These are phyloP conservation scores for Hypoxylon perforatum DNA, from an alignment of 495 filamentous ascomycete species.

Conservation along the genomic window DNA sequence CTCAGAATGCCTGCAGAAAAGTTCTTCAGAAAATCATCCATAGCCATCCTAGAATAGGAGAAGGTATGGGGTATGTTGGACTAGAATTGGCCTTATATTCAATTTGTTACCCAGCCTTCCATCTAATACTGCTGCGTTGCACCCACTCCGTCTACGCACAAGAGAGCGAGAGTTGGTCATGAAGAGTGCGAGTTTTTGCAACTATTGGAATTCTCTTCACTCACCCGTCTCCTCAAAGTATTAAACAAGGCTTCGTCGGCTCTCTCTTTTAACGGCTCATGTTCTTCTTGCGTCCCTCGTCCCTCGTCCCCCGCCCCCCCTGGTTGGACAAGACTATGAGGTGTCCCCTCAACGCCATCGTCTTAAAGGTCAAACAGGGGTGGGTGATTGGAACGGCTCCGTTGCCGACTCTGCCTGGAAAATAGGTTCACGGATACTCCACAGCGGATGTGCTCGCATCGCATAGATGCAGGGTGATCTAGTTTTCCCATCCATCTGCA, in stretches of 20 bases:
- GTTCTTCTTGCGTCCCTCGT: conserved; percentile 18
- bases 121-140: conserved; percentile 18
- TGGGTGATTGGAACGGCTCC: conserved; percentile 42
- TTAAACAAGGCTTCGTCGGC: conserved; percentile 33
- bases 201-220: conserved; percentile 13
- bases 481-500: conserved; percentile 37
- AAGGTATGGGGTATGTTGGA: background rate
- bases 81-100: conserved; percentile 6
- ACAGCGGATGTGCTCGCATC: conserved; percentile 47
- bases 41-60: conserved; percentile 6
- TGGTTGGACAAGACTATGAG: conserved; percentile 45
- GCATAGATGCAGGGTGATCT: conserved; percentile 45
- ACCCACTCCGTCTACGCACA: conserved; percentile 13
- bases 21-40: conserved; percentile 26
- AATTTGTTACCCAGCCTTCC: conserved; percentile 16
- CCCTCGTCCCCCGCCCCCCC: no score
- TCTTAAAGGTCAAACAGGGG: conserved; percentile 40
- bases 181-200: conserved; percentile 19
- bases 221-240: conserved; percentile 34
- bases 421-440: conserved; percentile 40
- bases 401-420: conserved; percentile 42
- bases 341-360: conserved; percentile 40
- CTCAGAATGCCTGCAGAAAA: conserved; percentile 33
- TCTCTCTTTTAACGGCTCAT: conserved; percentile 24
- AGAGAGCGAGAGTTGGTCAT: conserved; percentile 26